phyloP scores from a whole-genome alignment of 2,329 filamentous ascomycete species.

The Colletotrichum australisinense region DNA sequence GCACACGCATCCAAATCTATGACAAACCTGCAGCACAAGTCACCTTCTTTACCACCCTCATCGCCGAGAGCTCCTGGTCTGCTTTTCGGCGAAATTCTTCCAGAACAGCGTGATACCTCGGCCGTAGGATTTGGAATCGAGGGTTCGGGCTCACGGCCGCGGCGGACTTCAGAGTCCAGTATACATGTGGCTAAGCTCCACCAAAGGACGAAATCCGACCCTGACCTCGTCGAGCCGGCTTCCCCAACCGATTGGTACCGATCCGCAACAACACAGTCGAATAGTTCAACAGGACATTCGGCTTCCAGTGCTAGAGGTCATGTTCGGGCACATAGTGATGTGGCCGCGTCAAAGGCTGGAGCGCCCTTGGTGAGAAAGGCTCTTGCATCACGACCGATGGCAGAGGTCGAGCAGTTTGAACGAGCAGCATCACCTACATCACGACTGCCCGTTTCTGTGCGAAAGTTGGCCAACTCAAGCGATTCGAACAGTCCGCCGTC shows the following conservation, averaged over 20 bases:
- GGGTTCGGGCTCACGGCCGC: slow-evolving; percentile 54
- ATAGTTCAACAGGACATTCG: slow-evolving; percentile 26
- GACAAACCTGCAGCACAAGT: slow-evolving; percentile 46
- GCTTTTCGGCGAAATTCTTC: slow-evolving; percentile 80
- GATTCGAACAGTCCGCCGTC: slow-evolving; percentile 49
- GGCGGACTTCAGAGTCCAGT: slow-evolving; percentile 79
- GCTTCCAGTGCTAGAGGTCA: slow-evolving; percentile 45
- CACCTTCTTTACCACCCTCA: slow-evolving; percentile 37
- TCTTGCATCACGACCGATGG: slow-evolving; percentile 40
- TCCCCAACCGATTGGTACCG: slow-evolving; percentile 78
- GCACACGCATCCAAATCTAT: slow-evolving; percentile 48
- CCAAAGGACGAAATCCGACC: slow-evolving; percentile 66
- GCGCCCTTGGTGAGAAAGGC: slow-evolving; percentile 47
- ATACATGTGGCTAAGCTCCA: slow-evolving; percentile 64
- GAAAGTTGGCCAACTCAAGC: slow-evolving; percentile 46
- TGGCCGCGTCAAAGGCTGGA: slow-evolving; percentile 52
- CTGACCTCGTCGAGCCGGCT: slow-evolving; percentile 66
- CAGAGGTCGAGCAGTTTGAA: slow-evolving; percentile 38
- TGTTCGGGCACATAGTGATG: slow-evolving; percentile 71
- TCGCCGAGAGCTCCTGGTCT: slow-evolving; percentile 61
- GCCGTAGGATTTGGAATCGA: slow-evolving; percentile 72
- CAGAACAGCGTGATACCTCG: slow-evolving; percentile 64
- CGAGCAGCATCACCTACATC: slow-evolving; percentile 48
- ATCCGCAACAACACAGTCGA: slow-evolving; percentile 43
- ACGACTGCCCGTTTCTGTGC: slow-evolving; percentile 58